These are phyloP conservation scores for Heterobasidion parviporum DNA, from an alignment of 1,284 basidiomycete genomes.

Conservation along the genomic window DNA sequence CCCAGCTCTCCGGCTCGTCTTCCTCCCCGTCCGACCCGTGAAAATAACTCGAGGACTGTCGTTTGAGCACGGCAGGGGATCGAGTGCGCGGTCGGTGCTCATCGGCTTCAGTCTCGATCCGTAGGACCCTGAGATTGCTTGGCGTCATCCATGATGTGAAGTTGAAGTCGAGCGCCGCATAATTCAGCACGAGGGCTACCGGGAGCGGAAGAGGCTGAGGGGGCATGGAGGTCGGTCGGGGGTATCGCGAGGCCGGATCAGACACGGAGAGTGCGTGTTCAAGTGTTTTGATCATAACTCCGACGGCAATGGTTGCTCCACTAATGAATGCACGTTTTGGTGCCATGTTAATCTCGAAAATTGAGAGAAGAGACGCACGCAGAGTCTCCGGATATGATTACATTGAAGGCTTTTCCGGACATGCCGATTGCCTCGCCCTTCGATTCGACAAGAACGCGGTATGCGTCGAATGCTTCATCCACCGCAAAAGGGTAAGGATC, in stretches of 20 bases:
- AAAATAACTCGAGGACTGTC: conserved; percentile 11
- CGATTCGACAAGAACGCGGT: conserved; percentile 75
- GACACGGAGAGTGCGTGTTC: conserved; percentile 44
- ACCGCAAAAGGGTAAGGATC: conserved; percentile 94
- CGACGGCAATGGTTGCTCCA: conserved; percentile 79
- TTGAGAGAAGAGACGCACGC: conserved; percentile 53
- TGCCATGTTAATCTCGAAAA: conserved; percentile 1
- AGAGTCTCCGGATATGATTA: conserved; percentile 84
- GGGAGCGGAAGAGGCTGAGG: conserved; percentile 42
- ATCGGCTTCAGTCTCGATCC: conserved; percentile 22
- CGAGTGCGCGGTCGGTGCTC: conserved; percentile 16
- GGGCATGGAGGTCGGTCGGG: conserved; percentile 6
- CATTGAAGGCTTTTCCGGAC: conserved; percentile 66
- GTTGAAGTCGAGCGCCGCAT: conserved; percentile 88
- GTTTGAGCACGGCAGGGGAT: conserved; percentile 8
- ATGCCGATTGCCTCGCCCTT: conserved; percentile 79
- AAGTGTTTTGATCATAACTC: conserved; percentile 77
- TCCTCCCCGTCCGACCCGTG: conserved; percentile 12
- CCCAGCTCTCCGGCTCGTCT: conserved; percentile 11
- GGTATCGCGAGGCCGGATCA: conserved; percentile 8
- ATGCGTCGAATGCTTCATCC: conserved; percentile 90
- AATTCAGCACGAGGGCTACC: conserved; percentile 75
- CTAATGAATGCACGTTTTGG: conserved; percentile 28
- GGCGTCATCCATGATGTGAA: conserved; percentile 98
- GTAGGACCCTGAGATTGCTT: conserved; percentile 74